Base-by-base conservation (phyloP, 2,329 filamentous ascomycete genomes). In the Calonectria crousiana region DNA sequence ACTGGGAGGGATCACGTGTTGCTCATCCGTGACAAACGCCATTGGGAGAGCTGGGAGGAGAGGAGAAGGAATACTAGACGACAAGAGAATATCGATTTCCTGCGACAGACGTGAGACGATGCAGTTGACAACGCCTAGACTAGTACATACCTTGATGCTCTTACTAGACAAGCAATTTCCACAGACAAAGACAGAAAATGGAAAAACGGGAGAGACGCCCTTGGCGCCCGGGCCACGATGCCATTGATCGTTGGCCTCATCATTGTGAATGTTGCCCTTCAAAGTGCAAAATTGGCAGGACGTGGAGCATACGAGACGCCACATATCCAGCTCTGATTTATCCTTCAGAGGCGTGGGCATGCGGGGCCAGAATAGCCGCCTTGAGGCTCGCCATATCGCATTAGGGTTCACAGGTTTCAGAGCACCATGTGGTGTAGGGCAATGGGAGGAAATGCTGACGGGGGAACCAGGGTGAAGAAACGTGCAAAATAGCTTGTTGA, bases 321-420 rank as follows among this genome's bases (percentile, higher is more conserved):
- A 95, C 94, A 96, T 96, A 52, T 93, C 90, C 76, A 94, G 86
- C 83, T 97, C 95, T 52, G 90, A 90, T 81, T 89, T 90, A 72
- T 88, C 89, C 67, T 87, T 85, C 65, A 96, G 87, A 34, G 94
- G 94, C 71, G 89, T 88, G 60, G 95, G 95, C 86, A 95, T 91
- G 77, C 89, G 89, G 32, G 91, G 91, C 85, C 91, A 90, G 82
- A 91, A 92, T 26, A 86, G 84, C 78, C 92, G 92, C 81, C 94
- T 91, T 79, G 94, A 93, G 77, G 88, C 86, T 81, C 90, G 90
- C 94, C 94, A 96, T 79, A 96, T 92, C 62, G 86, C 84, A 81
- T 95, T 91, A 79, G 93, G 91, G 81, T 90, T 89, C 79, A 88
- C 81, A 53, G 74, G 58, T 36, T 79, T 69, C 68, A 85, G 77